Evolutionary conservation across 192 early-diverging fungal species (phyloP), one percentile per base, ranked within the genome.

Genomic region (Linderina pennispora): DNA sequence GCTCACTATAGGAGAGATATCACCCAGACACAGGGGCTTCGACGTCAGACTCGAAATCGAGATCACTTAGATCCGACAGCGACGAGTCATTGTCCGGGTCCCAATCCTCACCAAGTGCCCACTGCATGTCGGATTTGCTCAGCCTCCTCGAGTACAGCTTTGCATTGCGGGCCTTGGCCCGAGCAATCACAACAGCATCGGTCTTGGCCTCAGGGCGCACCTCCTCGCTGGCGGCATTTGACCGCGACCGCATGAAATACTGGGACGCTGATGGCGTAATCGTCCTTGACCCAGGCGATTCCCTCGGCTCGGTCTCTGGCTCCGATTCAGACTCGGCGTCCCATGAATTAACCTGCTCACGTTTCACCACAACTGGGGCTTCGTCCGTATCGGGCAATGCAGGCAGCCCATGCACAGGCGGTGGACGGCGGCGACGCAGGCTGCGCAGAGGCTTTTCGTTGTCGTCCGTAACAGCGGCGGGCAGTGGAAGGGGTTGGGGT

Each of bases 91-190:
- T 53, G 32, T 61, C 58, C 17, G 65, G 58, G 37, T 68, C 65
- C 65, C 65, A 68, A 50, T 56, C 65, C 46, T 68, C 65, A 19
- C 65, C 65, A 48, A 68, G 50, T 13, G 65, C 65, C 65, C 65
- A 68, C 46, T 61, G 65, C 65, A 68, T 68, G 40, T 68, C 65
- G 0, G 65, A 68, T 16, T 40, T 47, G 54, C 65, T 68, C 36
- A 68, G 54, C 15, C 65, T 39, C 5, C 65, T 53, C 43, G 65
- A 68, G 32, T 68, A 68, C 18, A 60, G 44, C 45, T 61, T 61
- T 36, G 45, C 50, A 9, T 58, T 58, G 7, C 46, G 47, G 28
- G 45, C 65, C 40, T 53, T 61, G 31, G 58, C 65, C 15, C 58
- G 65, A 5, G 65, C 65, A 31, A 35, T 61, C 38, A 56, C 53